Percentiles rank a stretch among this genome's conserved stretches.
Evolutionary conservation across 2,329 filamentous ascomycete genomes (phyloP).

Genomic region (Cercospora beticola): DNA sequence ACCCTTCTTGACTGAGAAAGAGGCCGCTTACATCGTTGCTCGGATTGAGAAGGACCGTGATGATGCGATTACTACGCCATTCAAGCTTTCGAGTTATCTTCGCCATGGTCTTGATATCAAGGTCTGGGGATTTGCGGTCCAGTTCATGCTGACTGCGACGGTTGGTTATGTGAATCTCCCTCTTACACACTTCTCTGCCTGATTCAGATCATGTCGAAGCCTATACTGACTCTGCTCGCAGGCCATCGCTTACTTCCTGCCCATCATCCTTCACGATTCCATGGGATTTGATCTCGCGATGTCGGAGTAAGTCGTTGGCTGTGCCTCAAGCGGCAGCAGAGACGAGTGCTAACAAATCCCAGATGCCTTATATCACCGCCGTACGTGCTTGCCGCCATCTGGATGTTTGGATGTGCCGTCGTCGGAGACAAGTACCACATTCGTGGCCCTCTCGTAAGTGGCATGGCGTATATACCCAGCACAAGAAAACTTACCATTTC

Average conservation of each 20-base stretch:
- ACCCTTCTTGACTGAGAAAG: conserved; percentile 48
- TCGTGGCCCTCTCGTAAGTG: conserved; percentile 33
- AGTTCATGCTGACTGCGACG: conserved; percentile 56
- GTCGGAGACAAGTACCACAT: conserved; percentile 37
- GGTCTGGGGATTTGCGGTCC: conserved; percentile 55
- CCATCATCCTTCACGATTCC: conserved; percentile 40
- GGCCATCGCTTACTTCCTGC: conserved; percentile 40
- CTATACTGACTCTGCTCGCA: background rate
- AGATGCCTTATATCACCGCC: conserved; percentile 37
- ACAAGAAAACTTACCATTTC: too few relatives aligned
- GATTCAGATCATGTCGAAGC: background rate
- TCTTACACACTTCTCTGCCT: background rate
- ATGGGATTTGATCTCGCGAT: conserved; percentile 37
- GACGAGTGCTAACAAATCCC: background rate
- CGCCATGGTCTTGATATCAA: conserved; percentile 49
- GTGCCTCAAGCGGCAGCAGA: background rate
- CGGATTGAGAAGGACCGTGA: conserved; percentile 55
- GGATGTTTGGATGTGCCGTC: conserved; percentile 30
- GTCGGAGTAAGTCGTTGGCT: conserved; percentile 22
- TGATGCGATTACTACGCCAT: conserved; percentile 52
- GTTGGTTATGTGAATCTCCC: conserved; percentile 28
- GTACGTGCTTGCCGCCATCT: conserved; percentile 40
- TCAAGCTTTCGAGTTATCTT: conserved; percentile 42
- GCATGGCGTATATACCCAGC: too few relatives aligned
- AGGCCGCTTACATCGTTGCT: conserved; percentile 52